Evolutionary conservation across 2,329 filamentous ascomycete species (phyloP), one percentile per base, ranked within the genome.

Genomic region (Blumeria graminis): DNA sequence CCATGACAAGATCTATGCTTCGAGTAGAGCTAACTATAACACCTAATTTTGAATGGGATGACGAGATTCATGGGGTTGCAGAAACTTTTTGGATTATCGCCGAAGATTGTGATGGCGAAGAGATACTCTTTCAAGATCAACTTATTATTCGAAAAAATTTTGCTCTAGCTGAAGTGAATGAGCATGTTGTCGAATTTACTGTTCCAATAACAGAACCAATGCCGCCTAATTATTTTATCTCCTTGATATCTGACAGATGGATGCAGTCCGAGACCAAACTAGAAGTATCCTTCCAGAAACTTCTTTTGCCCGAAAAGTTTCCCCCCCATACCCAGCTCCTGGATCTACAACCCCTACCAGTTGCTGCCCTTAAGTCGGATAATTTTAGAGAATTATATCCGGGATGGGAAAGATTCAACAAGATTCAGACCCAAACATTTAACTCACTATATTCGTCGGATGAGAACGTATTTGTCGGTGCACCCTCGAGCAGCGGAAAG

Each of bases 171-270:
- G 90, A 96, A 64, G 78, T 82, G 67, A 95, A 90, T 61, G 90
- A 96, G 70, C 92, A 98, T 69, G 71, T 95, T 10, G 84, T 98
- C 33, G 92, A 98, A 63, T 92, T 98, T 63, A 96, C 90, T 0
- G 90, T 96, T 3, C 86, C 92, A 0, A 94, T 98, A 62, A 89
- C 87, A 0, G 92, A 98, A 63, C 93, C 93, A 0, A 94, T 96
- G 85, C 92, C 92, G 13, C 92, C 93, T 0, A 94, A 98, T 68
- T 98, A 98, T 71, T 98, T 98, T 70, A 87, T 98, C 64, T 92
- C 88, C 0, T 78, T 98, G 41, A 72, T 95, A 18, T 96, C 90
- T 3, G 92, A 98, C 68, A 77, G 92, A 62, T 98, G 92, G 92
- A 95, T 98, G 87, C 87, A 94, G 67, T 87, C 90, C 0, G 89